Evolutionary conservation across 257 asterid species (phyloP).

Genomic region (Catharanthus roseus): DNA sequence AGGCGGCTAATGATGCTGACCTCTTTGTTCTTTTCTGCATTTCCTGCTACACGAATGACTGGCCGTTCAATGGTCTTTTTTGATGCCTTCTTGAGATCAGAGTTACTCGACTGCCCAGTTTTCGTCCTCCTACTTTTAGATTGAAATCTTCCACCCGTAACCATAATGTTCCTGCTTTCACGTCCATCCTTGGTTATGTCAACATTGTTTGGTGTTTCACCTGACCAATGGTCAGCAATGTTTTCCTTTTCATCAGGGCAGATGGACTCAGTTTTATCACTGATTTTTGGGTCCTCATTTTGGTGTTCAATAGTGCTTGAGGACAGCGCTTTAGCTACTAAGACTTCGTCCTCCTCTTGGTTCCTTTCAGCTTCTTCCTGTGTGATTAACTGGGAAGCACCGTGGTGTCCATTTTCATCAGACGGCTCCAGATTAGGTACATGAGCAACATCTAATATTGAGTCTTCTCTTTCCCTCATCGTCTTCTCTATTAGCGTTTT

Average conservation of each 20-base stretch:
- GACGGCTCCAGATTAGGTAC: conserved; percentile 21
- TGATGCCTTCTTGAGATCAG: conserved; percentile 29
- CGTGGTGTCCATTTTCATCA: conserved; percentile 24
- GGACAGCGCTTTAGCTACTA: conserved; percentile 1
- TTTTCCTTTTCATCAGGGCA: conserved; percentile 25
- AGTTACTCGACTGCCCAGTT: conserved; percentile 29
- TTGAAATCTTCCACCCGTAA: conserved; percentile 25
- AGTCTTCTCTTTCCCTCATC: conserved; percentile 43
- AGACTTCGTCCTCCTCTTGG: conserved; percentile 11
- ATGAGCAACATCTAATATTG: conserved; percentile 13
- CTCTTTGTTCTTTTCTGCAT: conserved; percentile 40
- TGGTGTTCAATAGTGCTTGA: conserved; percentile 9
- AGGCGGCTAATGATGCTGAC: conserved; percentile 36
- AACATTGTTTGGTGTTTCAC: conserved; percentile 4
- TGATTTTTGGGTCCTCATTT: conserved; percentile 19
- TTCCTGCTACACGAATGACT: conserved; percentile 20
- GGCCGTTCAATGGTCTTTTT: conserved; percentile 27
- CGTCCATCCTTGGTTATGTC: conserved; percentile 12
- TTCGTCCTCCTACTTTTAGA: conserved; percentile 42
- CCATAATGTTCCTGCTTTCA: conserved; percentile 9
- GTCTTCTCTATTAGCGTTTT: conserved; percentile 46
- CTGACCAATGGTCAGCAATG: conserved; percentile 13
- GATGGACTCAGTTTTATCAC: conserved; percentile 26
- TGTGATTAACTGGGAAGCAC: conserved; percentile 8
- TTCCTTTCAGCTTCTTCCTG: conserved; percentile 12